Percentiles rank a stretch among this genome's conserved stretches.
phyloP scores from a whole-genome alignment of 192 early-diverging fungal species.

The Coemansia sp. region DNA sequence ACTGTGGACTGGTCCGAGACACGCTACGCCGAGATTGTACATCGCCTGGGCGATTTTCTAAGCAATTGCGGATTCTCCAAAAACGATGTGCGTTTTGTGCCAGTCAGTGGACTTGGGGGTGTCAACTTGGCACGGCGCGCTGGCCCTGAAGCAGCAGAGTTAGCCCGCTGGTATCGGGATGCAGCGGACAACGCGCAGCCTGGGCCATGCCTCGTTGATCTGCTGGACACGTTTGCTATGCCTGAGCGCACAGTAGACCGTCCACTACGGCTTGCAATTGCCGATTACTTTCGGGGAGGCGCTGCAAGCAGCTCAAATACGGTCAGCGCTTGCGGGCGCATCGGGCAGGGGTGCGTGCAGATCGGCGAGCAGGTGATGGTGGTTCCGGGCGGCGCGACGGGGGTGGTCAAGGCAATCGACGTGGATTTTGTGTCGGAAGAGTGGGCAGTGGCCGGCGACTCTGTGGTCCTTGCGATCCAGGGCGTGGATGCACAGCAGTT shows the following conservation, averaged over 20 bases:
- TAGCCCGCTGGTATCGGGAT: slow-evolving; percentile 69
- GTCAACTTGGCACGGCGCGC: slow-evolving; percentile 70
- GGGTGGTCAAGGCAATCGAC: slow-evolving; percentile 76
- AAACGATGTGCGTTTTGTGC: slow-evolving; percentile 76
- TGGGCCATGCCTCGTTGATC: slow-evolving; percentile 75
- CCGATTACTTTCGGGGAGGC: slow-evolving; percentile 91
- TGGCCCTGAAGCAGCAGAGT: slow-evolving; percentile 15
- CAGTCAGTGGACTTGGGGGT: slow-evolving; percentile 87
- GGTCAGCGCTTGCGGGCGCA: slow-evolving; percentile 80
- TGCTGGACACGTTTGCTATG: slow-evolving; percentile 71
- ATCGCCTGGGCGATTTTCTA: slow-evolving; percentile 70
- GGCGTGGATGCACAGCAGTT: slow-evolving; percentile 46
- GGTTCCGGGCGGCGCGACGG: slow-evolving; percentile 78
- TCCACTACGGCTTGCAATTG: slow-evolving; percentile 81
- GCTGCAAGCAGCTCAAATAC: slow-evolving; percentile 60
- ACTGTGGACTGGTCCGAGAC: slow-evolving; percentile 76
- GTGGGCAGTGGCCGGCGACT: slow-evolving; percentile 96
- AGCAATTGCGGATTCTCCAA: slow-evolving; percentile 77
- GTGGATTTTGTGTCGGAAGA: slow-evolving; percentile 65
- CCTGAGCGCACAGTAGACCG: slow-evolving; percentile 74
- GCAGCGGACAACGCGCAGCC: background rate
- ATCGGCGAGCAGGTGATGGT: slow-evolving; percentile 78
- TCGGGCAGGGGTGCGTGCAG: slow-evolving; percentile 86
- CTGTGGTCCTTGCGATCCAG: slow-evolving; percentile 71
- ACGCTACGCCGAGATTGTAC: slow-evolving; percentile 75